Evolutionary conservation across 495 filamentous ascomycete species (phyloP).

Genomic region (Aspergillus incahuasiensis): DNA sequence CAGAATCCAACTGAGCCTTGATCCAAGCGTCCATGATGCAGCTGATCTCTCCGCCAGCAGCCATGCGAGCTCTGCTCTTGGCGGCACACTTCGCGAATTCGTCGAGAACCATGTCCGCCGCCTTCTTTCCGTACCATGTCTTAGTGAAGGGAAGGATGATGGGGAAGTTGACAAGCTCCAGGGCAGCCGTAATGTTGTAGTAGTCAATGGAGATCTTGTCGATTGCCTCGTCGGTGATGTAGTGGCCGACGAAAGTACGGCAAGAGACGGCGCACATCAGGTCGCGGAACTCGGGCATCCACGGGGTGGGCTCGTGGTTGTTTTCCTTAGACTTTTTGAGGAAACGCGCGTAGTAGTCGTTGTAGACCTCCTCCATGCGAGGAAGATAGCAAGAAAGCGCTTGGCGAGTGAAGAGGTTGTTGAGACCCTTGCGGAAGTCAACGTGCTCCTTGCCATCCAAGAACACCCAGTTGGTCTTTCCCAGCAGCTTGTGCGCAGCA

Average conservation of each 20-base stretch:
- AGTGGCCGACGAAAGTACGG: conserved; percentile 94
- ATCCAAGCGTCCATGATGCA: conserved; percentile 98
- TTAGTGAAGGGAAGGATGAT: conserved; percentile 95
- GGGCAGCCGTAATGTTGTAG: conserved; percentile 89
- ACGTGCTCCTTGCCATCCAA: conserved; percentile 92
- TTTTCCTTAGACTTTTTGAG: conserved; percentile 63
- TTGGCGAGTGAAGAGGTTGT: conserved; percentile 87
- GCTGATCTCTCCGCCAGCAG: conserved; percentile 76
- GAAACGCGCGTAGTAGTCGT: conserved; percentile 77
- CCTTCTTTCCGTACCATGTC: conserved; percentile 97
- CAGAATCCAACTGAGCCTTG: conserved; percentile 74
- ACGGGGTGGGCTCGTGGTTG: conserved; percentile 68
- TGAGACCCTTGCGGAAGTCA: conserved; percentile 95
- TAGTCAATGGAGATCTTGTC: conserved; percentile 97
- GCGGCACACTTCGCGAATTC: conserved; percentile 90
- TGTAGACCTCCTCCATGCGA: conserved; percentile 87
- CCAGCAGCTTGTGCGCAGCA: conserved; percentile 88
- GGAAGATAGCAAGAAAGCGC: conserved; percentile 87
- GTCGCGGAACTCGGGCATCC: conserved; percentile 92
- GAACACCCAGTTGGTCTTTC: conserved; percentile 94
- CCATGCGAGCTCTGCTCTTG: conserved; percentile 90
- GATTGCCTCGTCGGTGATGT: conserved; percentile 80
- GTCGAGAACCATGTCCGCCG: conserved; percentile 82
- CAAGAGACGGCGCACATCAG: conserved; percentile 92
- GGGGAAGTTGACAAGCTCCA: conserved; percentile 98